Percentiles rank a stretch among this genome's conserved stretches.
phyloP scores from a whole-genome alignment of 2,329 filamentous ascomycete species.

The Penicillium oxalicum region DNA sequence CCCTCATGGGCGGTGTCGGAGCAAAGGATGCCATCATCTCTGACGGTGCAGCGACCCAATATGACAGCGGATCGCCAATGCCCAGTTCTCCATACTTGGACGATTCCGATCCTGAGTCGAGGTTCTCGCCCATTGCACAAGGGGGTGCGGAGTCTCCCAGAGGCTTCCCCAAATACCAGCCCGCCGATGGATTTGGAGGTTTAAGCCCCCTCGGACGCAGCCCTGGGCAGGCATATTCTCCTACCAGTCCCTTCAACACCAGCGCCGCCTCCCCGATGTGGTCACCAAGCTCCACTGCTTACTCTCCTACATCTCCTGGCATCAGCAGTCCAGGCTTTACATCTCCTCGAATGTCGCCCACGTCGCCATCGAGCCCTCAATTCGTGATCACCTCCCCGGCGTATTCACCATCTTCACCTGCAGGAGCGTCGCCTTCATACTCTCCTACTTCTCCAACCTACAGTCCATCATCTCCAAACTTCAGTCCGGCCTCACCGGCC shows the following conservation, averaged over 20 bases:
- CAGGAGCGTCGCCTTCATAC: conserved; percentile 50
- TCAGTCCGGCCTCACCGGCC: conserved; percentile 47
- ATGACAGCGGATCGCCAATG: conserved; percentile 66
- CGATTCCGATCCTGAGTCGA: conserved; percentile 56
- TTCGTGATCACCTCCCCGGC: conserved; percentile 54
- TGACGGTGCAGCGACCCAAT: conserved; percentile 86
- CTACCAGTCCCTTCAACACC: conserved; percentile 70
- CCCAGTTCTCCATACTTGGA: conserved; percentile 57
- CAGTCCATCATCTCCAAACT: conserved; percentile 54
- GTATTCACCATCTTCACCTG: conserved; percentile 74
- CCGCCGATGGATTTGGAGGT: conserved; percentile 56
- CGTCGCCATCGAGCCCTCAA: conserved; percentile 49
- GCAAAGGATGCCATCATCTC: conserved; percentile 65
- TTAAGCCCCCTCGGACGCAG: conserved; percentile 65
- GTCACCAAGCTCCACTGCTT: conserved; percentile 54
- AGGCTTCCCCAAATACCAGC: conserved; percentile 60
- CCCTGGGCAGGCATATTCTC: conserved; percentile 51
- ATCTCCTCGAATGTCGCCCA: conserved; percentile 49
- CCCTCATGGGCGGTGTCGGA: conserved; percentile 71
- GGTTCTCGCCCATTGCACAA: conserved; percentile 69
- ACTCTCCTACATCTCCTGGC: conserved; percentile 71
- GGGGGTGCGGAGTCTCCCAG: conserved; percentile 57
- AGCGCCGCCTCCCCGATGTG: conserved; percentile 64
- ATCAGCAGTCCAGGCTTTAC: conserved; percentile 53
- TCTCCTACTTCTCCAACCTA: conserved; percentile 56